Evolutionary conservation across 306 rosid genomes (phyloP), one percentile per base, ranked within the genome.

Genomic region (Sicyos baderoa): DNA sequence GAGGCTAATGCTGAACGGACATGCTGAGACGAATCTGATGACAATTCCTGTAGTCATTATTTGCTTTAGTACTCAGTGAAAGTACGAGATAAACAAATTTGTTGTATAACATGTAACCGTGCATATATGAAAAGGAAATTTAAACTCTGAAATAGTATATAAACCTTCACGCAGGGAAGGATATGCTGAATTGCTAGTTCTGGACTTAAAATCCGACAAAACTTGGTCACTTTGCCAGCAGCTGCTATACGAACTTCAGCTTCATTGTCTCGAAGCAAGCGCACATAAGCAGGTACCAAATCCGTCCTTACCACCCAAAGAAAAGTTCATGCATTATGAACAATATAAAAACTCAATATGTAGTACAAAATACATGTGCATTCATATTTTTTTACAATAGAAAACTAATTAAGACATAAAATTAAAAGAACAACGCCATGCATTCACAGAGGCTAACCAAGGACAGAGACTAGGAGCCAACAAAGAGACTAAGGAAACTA

Each of bases 191-290:
- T 84, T 62, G 98, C 84, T 51, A 88, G 86, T 25, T 93, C 97
- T 12, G 98, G 90, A 82, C 77, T 89, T 70, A 93, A 82, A 68
- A 93, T 93, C 84, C 95, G 85, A 75, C 97, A 88, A 80, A 93
- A 93, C 70, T 90, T 93, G 12, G 98, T 93, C 25, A 93, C 97
- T 86, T 88, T 88, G 54, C 98, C 98, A 72, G 98, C 98, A 78
- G 98, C 95, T 76, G 98, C 97, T 79, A 93, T 93, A 45, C 98
- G 98, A 66, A 93, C 98, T 88, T 93, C 98, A 60, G 98, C 97
- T 76, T 93, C 98, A 54, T 89, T 93, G 82, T 93, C 98, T 59
- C 97, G 97, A 70, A 93, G 97, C 77, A 93, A 73, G 63, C 98
- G 93, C 73, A 93, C 98, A 75, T 93, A 93, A 14, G 98, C 96